These are phyloP conservation scores for Sclerotinia borealis DNA, from an alignment of 2,329 filamentous ascomycete genomes.

Conservation along the genomic window DNA sequence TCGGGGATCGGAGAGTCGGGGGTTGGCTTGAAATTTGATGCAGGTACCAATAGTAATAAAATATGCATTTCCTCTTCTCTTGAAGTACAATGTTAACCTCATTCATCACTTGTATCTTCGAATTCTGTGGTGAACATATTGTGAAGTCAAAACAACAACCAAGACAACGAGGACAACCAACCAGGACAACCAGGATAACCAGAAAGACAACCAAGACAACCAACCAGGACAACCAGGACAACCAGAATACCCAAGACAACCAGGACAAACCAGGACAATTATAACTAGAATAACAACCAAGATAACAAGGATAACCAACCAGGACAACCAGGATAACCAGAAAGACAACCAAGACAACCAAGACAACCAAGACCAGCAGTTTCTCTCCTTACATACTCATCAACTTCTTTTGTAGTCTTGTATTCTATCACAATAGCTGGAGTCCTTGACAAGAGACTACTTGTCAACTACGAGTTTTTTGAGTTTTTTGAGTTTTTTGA, in stretches of 20 bases:
- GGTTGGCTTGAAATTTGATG: conserved; percentile 9
- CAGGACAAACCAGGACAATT: no score
- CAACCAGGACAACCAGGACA: no score
- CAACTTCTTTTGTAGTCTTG: not conserved
- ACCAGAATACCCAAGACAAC: no score
- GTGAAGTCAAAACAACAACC: not conserved
- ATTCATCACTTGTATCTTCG: not conserved
- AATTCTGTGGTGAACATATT: not conserved
- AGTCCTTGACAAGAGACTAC: not conserved
- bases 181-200: no score
- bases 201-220: no score
- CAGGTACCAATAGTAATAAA: conserved; percentile 14
- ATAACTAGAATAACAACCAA: no score
- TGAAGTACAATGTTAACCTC: not conserved
- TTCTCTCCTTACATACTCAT: not conserved
- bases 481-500: not conserved
- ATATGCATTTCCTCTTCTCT: not conserved
- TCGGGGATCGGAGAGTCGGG: not conserved
- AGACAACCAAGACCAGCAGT: no score
- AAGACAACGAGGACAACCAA: no score
- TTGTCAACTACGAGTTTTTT: not conserved
- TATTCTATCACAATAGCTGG: not conserved
- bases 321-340: no score
- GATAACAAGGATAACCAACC: no score
- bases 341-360: no score